phyloP scores from a whole-genome alignment of 2,329 filamentous ascomycete genomes.

The Malbranchea cinnamomea region DNA sequence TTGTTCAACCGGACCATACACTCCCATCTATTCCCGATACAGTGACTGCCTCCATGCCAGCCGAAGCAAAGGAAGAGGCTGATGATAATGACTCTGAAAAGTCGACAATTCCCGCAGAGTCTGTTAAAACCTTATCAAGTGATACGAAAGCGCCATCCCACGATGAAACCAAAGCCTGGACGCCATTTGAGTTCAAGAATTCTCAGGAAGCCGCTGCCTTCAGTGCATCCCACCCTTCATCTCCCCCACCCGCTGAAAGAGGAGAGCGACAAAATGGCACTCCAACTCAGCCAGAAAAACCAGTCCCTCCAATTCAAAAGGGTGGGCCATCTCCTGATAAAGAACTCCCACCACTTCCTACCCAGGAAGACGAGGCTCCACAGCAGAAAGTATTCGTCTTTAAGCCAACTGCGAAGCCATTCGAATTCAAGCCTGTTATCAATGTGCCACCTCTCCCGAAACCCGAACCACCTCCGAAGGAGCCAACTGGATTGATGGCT shows the following conservation, averaged over 20 bases:
- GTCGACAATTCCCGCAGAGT: too few relatives aligned
- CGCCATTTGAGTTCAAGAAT: conserved; percentile 46
- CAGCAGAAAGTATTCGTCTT: conserved; percentile 1
- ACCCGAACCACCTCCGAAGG: conserved; percentile 9
- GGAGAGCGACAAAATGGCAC: too few relatives aligned
- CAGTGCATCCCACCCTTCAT: conserved; percentile 36
- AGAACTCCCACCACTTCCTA: background rate
- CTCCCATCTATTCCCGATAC: too few relatives aligned
- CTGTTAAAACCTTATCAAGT: too few relatives aligned
- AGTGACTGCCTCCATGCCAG: too few relatives aligned
- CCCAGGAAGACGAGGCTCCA: conserved; percentile 7
- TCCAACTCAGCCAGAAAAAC: conserved; percentile 6
- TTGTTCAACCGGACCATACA: conserved; percentile 40
- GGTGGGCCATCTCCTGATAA: too few relatives aligned
- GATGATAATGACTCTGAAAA: conserved; percentile 23
- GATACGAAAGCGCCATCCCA: conserved; percentile 14
- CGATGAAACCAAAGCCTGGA: conserved; percentile 35
- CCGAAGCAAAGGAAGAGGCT: conserved; percentile 24
- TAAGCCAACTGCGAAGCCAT: conserved; percentile 42
- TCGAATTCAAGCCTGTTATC: conserved; percentile 35
- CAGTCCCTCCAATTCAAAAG: background rate
- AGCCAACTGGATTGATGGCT: conserved; percentile 17
- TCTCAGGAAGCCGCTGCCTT: conserved; percentile 32
- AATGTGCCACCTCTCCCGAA: conserved; percentile 11
- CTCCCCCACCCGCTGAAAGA: conserved; percentile 8